These are phyloP conservation scores for Vitis hybrid DNA, from an alignment of 177 flowering plant genomes.

Conservation along the genomic window DNA sequence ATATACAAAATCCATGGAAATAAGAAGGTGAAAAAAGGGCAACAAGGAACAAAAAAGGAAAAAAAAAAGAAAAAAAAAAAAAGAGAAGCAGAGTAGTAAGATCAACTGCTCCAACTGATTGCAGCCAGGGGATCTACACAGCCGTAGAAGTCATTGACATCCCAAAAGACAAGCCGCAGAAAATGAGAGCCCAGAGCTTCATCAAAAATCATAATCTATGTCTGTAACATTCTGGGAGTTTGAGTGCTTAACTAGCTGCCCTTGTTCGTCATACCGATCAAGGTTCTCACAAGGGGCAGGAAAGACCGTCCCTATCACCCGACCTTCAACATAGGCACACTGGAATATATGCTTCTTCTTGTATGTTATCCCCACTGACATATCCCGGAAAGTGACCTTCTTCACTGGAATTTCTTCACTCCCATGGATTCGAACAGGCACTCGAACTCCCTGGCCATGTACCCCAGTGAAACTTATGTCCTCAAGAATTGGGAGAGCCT, in stretches of 20 bases:
- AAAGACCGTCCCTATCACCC: constrained; percentile 75
- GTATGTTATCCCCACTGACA: constrained; percentile 85
- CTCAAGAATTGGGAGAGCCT: constrained; percentile 63
- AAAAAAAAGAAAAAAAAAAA: not conserved
- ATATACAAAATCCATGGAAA: constrained; percentile 11
- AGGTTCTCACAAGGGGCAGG: constrained; percentile 92
- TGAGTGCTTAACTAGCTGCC: constrained; percentile 52
- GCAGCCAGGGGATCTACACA: not conserved
- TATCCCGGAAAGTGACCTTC: constrained; percentile 73
- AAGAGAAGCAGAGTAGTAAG: not conserved
- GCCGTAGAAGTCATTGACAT: not conserved
- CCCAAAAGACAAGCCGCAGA: not conserved
- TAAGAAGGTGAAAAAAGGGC: not conserved
- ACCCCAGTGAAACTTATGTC: constrained; percentile 67
- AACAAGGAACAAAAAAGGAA: not conserved
- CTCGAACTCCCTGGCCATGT: constrained; percentile 91
- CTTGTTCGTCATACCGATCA: constrained; percentile 75
- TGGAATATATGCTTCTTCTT: constrained; percentile 95
- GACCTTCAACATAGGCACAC: constrained; percentile 85
- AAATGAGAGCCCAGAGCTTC: not conserved
- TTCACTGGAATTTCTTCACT: constrained; percentile 79
- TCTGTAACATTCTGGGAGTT: constrained; percentile 66
- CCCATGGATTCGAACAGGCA: constrained; percentile 94
- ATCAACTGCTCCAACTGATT: not conserved
- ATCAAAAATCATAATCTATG: constrained; percentile 78